Base-by-base conservation (phyloP, 148 eudicot genomes). In the Limonium bicolor region DNA sequence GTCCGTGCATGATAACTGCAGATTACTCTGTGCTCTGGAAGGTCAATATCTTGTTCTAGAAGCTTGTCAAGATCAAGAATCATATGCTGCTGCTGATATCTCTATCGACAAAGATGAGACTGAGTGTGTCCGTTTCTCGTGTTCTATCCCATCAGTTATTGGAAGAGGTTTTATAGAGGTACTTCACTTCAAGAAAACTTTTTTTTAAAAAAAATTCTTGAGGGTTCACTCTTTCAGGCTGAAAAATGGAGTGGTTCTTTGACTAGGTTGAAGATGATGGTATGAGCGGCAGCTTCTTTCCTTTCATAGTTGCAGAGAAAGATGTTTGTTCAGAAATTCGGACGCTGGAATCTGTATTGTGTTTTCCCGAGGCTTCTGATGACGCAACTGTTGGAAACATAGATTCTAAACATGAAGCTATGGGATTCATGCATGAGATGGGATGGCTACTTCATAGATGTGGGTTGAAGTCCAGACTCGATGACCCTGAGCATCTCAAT, bases 141-240 rank as follows among this genome's bases (percentile, higher is more conserved):
- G 85, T 59, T 48, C 68, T 46, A 63, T 82, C 31, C 85, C 96
- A 27, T 48, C 67, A 28, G 62, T 71, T 34, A 46, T 36, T 57
- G 96, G 94, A 20, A 73, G 96, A 68, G 96, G 96, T 43, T 86
- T 76, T 59, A 76, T 86, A 45, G 96, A 86, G 96, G 96, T 86
- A 67, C 21, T 42, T 20, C 30, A 24, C 45, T 27, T 37, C 3
- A 11, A 17, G 17, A 23, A 17, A 20, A 16, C 9, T 37, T 3
- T 6, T 16, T 17, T 2, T 37, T 37, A 9, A 6, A 37, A 23
- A 37, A 17, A 17, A 3, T 19, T 20, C 13, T 18, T 20, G n/a
- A 21, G 17, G 12, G 26, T 4, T 3, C 28, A 21, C 18, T 29
- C 10, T 7, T 29, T 29, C 33, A 7, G 7, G 7, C 33, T 8